Conservation (phyloP, 805 yeast species). For the Lachancea fermentati region DNA sequence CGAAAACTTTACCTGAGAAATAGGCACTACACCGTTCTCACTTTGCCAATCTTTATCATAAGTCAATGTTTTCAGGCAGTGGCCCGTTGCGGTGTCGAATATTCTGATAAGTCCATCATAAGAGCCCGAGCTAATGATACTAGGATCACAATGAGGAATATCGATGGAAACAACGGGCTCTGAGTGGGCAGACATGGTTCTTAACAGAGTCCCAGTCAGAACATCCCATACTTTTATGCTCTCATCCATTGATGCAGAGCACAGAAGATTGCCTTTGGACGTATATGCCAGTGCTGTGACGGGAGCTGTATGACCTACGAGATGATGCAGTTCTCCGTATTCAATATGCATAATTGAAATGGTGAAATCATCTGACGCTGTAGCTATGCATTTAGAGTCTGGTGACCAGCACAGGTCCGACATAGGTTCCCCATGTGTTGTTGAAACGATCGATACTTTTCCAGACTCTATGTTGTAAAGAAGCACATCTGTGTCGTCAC, state of each 20-base stretch:
- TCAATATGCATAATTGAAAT: slow-evolving; percentile 64
- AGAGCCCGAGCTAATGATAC: slow-evolving; percentile 75
- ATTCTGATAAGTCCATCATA: slow-evolving; percentile 86
- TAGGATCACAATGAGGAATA: slow-evolving; percentile 70
- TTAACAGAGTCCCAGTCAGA: slow-evolving; percentile 53
- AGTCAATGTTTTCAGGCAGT: slow-evolving; percentile 83
- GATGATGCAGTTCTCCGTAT: slow-evolving; percentile 37
- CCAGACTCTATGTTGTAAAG: slow-evolving; percentile 48
- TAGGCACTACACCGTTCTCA: slow-evolving; percentile 51
- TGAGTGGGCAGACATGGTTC: slow-evolving; percentile 85
- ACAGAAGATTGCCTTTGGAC: slow-evolving; percentile 67
- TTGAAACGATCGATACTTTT: slow-evolving; percentile 19
- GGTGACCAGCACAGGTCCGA: slow-evolving; percentile 78
- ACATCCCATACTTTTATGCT: slow-evolving; percentile 90
- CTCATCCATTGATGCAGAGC: slow-evolving; percentile 86
- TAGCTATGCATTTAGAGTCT: slow-evolving; percentile 63
- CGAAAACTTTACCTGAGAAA: slow-evolving; percentile 63
- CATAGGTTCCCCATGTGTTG: slow-evolving; percentile 52
- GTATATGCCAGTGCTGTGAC: slow-evolving; percentile 69
- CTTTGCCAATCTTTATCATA: slow-evolving; percentile 71
- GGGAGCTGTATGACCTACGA: slow-evolving; percentile 81
- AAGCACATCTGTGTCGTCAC: slow-evolving; percentile 53
- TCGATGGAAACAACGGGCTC: slow-evolving; percentile 81
- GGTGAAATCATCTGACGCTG: slow-evolving; percentile 83
- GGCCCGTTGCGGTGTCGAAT: slow-evolving; percentile 85